These are phyloP conservation scores for Leccinum pellstonianum DNA, from an alignment of 768 basidiomycete genomes.

Conservation along the genomic window DNA sequence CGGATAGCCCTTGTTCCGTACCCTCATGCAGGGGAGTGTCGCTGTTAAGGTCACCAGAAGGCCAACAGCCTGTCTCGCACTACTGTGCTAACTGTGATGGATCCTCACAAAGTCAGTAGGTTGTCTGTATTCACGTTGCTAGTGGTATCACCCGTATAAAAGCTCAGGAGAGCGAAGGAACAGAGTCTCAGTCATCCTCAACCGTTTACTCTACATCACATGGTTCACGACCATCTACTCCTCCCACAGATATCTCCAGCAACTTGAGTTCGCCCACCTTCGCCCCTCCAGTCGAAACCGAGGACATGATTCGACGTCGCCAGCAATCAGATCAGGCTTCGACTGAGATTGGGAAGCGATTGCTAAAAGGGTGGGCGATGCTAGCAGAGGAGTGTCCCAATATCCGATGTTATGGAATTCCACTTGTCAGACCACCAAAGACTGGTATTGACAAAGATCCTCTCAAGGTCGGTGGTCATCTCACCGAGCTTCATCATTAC, in stretches of 20 bases:
- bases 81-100: constrained; percentile 68
- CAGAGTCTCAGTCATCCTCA: constrained; percentile 35
- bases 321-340: constrained; percentile 83
- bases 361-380: constrained; percentile 87
- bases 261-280: constrained; percentile 61
- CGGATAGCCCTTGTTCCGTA: constrained; percentile 60
- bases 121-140: not conserved
- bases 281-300: constrained; percentile 61
- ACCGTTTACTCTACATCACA: constrained; percentile 50
- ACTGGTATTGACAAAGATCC: constrained; percentile 58
- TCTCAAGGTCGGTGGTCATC: constrained; percentile 50
- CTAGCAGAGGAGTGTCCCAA: constrained; percentile 83
- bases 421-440: constrained; percentile 79
- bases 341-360: constrained; percentile 70
- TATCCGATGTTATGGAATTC: constrained; percentile 68
- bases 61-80: constrained; percentile 41
- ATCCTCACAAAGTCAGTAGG: constrained; percentile 33
- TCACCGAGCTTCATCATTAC: not conserved
- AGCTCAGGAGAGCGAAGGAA: constrained; percentile 19
- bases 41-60: constrained; percentile 67
- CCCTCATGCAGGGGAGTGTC: constrained; percentile 58
- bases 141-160: constrained; percentile 8
- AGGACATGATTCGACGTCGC: constrained; percentile 63
- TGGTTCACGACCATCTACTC: constrained; percentile 66
- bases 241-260: constrained; percentile 73